Conservation (phyloP, 1,284 basidiomycete genomes). For the Marasmius fiardii region DNA sequence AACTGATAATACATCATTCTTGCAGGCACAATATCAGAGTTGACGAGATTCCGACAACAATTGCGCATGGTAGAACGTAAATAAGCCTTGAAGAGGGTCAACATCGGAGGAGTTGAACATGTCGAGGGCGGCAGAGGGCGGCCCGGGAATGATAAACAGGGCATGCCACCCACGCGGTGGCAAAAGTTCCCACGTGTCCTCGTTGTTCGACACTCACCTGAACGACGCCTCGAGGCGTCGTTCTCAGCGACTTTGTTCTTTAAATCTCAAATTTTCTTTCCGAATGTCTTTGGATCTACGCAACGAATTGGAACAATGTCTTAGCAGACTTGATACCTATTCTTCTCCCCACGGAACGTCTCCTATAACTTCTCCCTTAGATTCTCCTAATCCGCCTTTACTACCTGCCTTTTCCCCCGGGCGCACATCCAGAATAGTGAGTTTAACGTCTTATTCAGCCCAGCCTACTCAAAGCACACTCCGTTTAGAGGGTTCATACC, state of each 20-base stretch:
- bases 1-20: too few relatives aligned
- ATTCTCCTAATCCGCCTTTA: not conserved
- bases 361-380: not conserved
- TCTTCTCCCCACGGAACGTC: not conserved
- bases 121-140: not conserved
- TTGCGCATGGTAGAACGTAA: too few relatives aligned
- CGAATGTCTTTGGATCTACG: not conserved
- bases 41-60: too few relatives aligned
- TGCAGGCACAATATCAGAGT: too few relatives aligned
- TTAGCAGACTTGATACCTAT: slow-evolving; percentile 8
- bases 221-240: not conserved
- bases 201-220: not conserved
- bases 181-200: too few relatives aligned
- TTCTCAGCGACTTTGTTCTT: not conserved
- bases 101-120: not conserved
- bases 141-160: not conserved
- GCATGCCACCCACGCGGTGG: too few relatives aligned
- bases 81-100: not conserved
- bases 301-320: slow-evolving; percentile 10
- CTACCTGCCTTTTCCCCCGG: not conserved
- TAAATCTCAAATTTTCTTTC: not conserved
- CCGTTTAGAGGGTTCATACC: not conserved
- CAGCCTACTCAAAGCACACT: not conserved
- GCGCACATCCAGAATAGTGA: not conserved
- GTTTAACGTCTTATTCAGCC: not conserved